Conservation (phyloP, 352 stramenopile species). For the Pythium insidiosum region DNA sequence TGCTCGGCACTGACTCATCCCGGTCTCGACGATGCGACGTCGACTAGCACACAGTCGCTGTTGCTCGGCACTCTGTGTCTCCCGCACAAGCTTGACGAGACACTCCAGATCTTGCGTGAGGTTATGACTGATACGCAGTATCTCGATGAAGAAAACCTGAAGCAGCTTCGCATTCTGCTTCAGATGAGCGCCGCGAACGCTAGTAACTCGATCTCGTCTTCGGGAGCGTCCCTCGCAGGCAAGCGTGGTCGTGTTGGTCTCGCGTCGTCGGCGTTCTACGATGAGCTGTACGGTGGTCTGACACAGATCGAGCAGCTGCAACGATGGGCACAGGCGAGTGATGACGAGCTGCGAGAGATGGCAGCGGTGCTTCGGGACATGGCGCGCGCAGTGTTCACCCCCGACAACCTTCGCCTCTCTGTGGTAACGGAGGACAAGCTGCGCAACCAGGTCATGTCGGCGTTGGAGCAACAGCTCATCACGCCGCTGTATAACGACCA, state of each 20-base stretch:
- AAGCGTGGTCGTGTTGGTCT: slow-evolving; percentile 52
- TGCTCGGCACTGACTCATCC: slow-evolving; percentile 43
- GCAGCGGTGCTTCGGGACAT: slow-evolving; percentile 52
- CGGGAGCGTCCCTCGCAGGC: slow-evolving; percentile 45
- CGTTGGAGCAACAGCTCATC: slow-evolving; percentile 38
- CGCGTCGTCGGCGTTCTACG: slow-evolving; percentile 37
- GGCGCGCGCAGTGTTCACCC: slow-evolving; percentile 41
- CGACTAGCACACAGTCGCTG: slow-evolving; percentile 43
- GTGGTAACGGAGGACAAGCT: slow-evolving; percentile 74
- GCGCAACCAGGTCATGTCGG: slow-evolving; percentile 33
- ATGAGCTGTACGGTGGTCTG: slow-evolving; percentile 65
- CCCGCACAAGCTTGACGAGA: slow-evolving; percentile 66
- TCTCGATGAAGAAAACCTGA: slow-evolving; percentile 51
- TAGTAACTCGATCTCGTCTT: slow-evolving; percentile 65
- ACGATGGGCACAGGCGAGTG: slow-evolving; percentile 53
- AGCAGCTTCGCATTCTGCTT: slow-evolving; percentile 64
- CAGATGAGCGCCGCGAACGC: slow-evolving; percentile 61
- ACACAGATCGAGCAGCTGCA: slow-evolving; percentile 74
- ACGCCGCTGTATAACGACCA: slow-evolving; percentile 18
- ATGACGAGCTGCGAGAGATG: slow-evolving; percentile 53
- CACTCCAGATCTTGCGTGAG: slow-evolving; percentile 42
- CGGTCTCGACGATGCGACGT: slow-evolving; percentile 37
- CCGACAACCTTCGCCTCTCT: slow-evolving; percentile 47
- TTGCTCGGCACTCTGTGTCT: slow-evolving; percentile 62
- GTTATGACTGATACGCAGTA: slow-evolving; percentile 76